These are phyloP conservation scores for Termitomyces bulborhizus DNA, from an alignment of 768 basidiomycete genomes.

Conservation along the genomic window DNA sequence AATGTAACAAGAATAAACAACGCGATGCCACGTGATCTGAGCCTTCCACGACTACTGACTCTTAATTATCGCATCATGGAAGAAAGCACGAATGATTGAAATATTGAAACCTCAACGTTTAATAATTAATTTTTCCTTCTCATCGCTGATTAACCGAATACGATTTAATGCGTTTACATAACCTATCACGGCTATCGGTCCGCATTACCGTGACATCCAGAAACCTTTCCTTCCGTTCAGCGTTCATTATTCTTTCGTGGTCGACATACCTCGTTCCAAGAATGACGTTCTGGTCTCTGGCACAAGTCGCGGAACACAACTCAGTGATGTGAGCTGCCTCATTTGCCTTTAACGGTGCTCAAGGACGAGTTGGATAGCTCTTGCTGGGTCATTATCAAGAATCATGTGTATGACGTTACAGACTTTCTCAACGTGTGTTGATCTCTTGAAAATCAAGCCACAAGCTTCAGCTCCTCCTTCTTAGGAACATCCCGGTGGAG, in stretches of 20 bases:
- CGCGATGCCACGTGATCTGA: conserved; percentile 18
- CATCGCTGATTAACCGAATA: no score
- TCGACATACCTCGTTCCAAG: conserved; percentile 11
- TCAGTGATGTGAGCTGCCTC: conserved; percentile 34
- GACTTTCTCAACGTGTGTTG: conserved; percentile 56
- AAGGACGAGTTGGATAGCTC: conserved; percentile 36
- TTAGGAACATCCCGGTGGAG: conserved; percentile 78
- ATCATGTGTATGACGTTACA: conserved; percentile 83
- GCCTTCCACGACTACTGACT: no score
- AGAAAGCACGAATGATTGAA: no score
- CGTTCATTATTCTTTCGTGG: background rate
- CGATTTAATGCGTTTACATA: no score
- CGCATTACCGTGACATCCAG: background rate
- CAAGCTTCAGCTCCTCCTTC: background rate
- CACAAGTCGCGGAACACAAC: conserved; percentile 59
- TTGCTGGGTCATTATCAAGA: conserved; percentile 80
- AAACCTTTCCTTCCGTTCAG: background rate
- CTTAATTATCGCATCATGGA: no score
- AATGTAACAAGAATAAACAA: conserved; percentile 16
- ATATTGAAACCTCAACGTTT: no score
- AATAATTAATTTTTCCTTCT: background rate
- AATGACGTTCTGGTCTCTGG: conserved; percentile 42
- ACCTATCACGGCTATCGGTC: background rate
- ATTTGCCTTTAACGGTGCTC: conserved; percentile 1
- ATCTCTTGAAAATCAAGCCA: conserved; percentile 8